Base-by-base conservation (phyloP, 768 basidiomycete genomes). In the Hypholoma sublateritium region DNA sequence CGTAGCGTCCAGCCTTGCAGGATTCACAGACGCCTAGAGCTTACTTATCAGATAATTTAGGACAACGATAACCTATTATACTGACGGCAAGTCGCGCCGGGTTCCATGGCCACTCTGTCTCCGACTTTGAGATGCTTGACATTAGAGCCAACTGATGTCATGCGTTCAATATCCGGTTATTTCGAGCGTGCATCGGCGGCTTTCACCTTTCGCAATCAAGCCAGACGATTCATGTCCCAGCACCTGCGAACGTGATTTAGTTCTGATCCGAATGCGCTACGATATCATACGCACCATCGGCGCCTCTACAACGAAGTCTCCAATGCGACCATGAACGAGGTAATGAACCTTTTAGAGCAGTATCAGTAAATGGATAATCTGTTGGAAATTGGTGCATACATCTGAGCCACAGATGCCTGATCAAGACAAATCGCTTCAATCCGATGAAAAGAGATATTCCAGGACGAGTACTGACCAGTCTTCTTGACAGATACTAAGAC, bases 201-300 rank as follows among this genome's bases (percentile, higher is more conserved):
- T 39, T 63, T 51, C 59, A 87, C 89, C 82, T 76, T 87, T 88
- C 54, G 74, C 76, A 49, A 97, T 73, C 47, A 93, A 73, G 11
- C 93, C 95, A 24, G 93, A 79, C 2, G 93, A 93, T 75, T 98
- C 96, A 67, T 98, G 96, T 17, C 96, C 96, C 43, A 98, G 86
- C 48, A 94, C 89, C 93, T 70, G 37, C 7, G 39, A 36, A 16
- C 17, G 13, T 22, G 21, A 51, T 21, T 47, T 25, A 25, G 25
- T 25, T 24, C 47, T 28, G 16, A 51, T 32, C n/a, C 35, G 19
- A 39, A 32, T 11, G 12, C 5, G 11, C 4, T 21, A 41, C 28
- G 19, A 36, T 21, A 36, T 42, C 9, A 14, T 56, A 41, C 8
- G 56, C 64, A 88, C 91, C 88, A 93, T 94, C 0, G 93, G 92